These are phyloP conservation scores for Hyaloscypha variabilis DNA, from an alignment of 495 filamentous ascomycete genomes.

Conservation along the genomic window DNA sequence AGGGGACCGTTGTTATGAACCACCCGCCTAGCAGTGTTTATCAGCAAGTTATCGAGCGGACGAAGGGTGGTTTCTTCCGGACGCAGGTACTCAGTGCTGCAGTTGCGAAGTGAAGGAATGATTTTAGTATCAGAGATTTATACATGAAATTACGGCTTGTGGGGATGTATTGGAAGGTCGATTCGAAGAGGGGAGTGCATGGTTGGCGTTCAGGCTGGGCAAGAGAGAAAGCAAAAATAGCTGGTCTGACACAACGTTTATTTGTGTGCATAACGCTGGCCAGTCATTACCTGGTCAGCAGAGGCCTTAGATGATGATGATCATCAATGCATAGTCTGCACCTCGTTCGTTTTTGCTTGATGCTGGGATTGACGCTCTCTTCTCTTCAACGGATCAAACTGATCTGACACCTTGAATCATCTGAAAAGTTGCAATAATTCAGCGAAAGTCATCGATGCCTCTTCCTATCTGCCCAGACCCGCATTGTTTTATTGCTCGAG, in stretches of 20 bases:
- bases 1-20: conserved; percentile 99
- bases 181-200: not conserved
- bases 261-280: not conserved
- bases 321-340: not conserved
- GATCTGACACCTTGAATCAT: no score
- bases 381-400: no score
- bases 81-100: conserved; percentile 72
- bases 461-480: no score
- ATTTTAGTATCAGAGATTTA: not conserved
- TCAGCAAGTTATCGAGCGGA: conserved; percentile 97
- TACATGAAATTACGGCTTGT: not conserved
- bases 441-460: no score
- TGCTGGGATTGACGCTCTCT: not conserved
- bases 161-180: not conserved
- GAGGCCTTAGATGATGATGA: conserved; percentile 2
- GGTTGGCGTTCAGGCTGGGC: conserved; percentile 4
- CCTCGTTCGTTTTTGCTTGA: not conserved
- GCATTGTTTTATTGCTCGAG: no score
- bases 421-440: no score
- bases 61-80: conserved; percentile 92
- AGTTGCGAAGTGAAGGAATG: conserved; percentile 41
- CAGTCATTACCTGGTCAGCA: not conserved
- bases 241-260: not conserved
- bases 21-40: conserved; percentile 97
- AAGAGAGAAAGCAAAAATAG: conserved; percentile 3